These are phyloP conservation scores for Diplodia seriata DNA, from an alignment of 2,329 filamentous ascomycete genomes.

Conservation along the genomic window DNA sequence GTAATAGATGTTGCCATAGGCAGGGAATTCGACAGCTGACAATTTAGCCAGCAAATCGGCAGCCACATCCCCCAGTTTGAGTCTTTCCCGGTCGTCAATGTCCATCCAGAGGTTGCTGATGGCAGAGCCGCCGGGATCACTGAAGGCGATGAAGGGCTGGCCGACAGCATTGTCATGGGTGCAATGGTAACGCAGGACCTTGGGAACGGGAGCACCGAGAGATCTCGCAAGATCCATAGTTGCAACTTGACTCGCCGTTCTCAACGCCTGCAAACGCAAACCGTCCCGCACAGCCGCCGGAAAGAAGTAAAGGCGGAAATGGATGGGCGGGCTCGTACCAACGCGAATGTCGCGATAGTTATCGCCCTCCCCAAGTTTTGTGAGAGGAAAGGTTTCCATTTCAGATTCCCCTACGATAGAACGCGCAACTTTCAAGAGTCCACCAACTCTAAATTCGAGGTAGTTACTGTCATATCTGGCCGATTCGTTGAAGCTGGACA, in stretches of 20 bases:
- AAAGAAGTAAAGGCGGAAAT: neutral
- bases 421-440: too few relatives aligned
- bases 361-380: neutral
- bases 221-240: neutral
- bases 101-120: neutral
- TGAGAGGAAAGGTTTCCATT: too few relatives aligned
- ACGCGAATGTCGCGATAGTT: neutral
- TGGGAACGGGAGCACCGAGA: neutral
- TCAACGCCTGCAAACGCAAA: fast-evolving
- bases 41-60: neutral
- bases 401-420: too few relatives aligned
- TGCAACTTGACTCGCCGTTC: neutral
- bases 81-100: neutral
- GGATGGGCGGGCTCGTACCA: neutral
- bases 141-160: neutral
- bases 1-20: neutral
- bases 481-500: too few relatives aligned
- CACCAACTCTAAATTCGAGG: too few relatives aligned
- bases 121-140: neutral
- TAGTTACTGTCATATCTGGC: too few relatives aligned
- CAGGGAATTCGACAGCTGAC: neutral
- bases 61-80: neutral
- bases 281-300: too few relatives aligned
- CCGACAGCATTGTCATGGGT: neutral
- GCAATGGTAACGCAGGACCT: neutral